Conservation (phyloP, 345 rosid genomes). For the Populus davidiana region DNA sequence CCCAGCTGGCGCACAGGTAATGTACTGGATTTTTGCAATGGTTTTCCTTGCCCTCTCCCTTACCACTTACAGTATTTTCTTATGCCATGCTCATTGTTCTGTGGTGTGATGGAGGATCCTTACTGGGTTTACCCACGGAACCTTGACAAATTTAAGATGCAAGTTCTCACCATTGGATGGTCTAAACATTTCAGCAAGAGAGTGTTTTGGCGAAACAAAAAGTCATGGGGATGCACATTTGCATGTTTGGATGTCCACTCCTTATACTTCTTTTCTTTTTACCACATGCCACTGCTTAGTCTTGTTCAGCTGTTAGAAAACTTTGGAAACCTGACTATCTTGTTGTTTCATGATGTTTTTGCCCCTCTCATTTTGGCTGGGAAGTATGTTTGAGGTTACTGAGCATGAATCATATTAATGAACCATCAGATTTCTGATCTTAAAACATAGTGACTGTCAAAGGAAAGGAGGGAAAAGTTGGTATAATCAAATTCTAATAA, state of each 20-base stretch:
- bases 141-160: background rate
- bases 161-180: background rate
- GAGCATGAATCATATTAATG: background rate
- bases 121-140: background rate
- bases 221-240: background rate
- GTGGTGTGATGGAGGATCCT: background rate
- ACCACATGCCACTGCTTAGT: background rate
- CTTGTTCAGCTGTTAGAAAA: background rate
- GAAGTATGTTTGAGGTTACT: background rate
- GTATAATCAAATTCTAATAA: background rate
- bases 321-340: background rate
- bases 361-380: background rate
- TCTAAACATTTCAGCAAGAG: background rate
- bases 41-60: background rate
- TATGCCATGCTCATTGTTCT: background rate
- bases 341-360: background rate
- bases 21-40: background rate
- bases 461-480: background rate
- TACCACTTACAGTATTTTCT: background rate
- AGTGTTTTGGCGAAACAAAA: background rate
- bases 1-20: conserved; percentile 82
- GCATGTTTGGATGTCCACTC: background rate
- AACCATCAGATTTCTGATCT: background rate
- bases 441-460: background rate
- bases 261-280: background rate